Evolutionary conservation across 192 early-diverging fungal genomes (phyloP), one percentile per base, ranked within the genome.

Genomic region (Chytriomyces confervae): DNA sequence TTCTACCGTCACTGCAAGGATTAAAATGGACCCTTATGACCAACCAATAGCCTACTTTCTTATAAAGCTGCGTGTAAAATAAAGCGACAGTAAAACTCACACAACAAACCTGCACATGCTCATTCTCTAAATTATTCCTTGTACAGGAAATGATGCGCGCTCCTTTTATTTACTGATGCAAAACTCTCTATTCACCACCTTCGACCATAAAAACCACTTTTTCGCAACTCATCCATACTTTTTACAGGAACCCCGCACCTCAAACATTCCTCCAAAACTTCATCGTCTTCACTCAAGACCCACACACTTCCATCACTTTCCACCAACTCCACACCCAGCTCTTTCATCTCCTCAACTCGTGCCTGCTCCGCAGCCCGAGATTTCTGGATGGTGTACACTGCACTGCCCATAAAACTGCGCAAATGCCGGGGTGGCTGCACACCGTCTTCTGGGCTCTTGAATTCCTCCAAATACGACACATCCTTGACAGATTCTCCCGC

Each of bases 201-300:
- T 20, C 16, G 20, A 57, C 16, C 16, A 57, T 57, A 57, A 13
- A 57, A 13, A 20, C 63, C 63, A 71, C 50, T 57, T 44, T 47
- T 74, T 27, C 72, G 45, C 61, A 74, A 61, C 43, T 74, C 72
- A 9, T 6, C 20, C 53, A 74, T 61, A 62, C 20, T 62, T 44
- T 63, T 61, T 11, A 74, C 72, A 18, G 60, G 46, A 74, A 74
- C 43, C 23, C 72, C 72, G 62, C 72, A 74, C 36, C 72, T 7
- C 43, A n/a, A 18, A 47, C 72, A 74, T 43, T 74, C 72, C 20
- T 62, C 53, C n/a, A 23, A 44, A 10, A 74, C 61, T 27, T 62
- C 72, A 9, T 61, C 29, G 62, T 74, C 61, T 10, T 74, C 72
- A 29, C 60, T 74, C 7, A 74, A 16, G 3, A 74, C 72, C 50